Evolutionary conservation across 179 eudicot species (phyloP).

Genomic region (Vitellaria paradoxa): DNA sequence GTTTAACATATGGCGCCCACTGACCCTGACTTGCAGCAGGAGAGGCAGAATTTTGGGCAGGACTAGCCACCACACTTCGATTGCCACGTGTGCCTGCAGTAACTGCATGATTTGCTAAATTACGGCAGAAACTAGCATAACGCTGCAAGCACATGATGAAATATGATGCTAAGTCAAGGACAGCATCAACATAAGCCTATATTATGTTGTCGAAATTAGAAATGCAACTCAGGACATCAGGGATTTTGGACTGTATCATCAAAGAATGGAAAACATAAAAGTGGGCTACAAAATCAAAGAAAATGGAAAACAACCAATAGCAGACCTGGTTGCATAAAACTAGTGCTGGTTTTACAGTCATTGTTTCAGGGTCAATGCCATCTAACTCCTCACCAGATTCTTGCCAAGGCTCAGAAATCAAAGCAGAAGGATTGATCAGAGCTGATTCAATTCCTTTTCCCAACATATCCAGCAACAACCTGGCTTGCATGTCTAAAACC

Average conservation of each 20-base stretch:
- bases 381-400: conserved; percentile 73
- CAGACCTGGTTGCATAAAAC: conserved; percentile 77
- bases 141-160: conserved; percentile 95
- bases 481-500: conserved; percentile 99
- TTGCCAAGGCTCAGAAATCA: conserved; percentile 89
- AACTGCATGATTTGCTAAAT: conserved; percentile 93
- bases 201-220: too few species aligned
- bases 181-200: conserved; percentile 79
- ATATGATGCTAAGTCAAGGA: conserved; percentile 95
- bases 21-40: conserved; percentile 82
- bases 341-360: conserved; percentile 88
- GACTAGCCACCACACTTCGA: conserved; percentile 87
- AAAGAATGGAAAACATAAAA: not conserved
- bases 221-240: not conserved
- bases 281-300: not conserved
- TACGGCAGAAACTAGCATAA: conserved; percentile 98
- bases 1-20: conserved; percentile 16
- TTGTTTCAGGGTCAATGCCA: conserved; percentile 71
- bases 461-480: conserved; percentile 92
- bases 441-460: conserved; percentile 98
- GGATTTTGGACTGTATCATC: not conserved
- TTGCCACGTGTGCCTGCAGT: conserved; percentile 83
- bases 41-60: conserved; percentile 73
- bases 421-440: conserved; percentile 76
- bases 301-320: conserved; percentile 11